Conservation (phyloP, 2,329 filamentous ascomycete genomes). For the Aureobasidium sp. region DNA sequence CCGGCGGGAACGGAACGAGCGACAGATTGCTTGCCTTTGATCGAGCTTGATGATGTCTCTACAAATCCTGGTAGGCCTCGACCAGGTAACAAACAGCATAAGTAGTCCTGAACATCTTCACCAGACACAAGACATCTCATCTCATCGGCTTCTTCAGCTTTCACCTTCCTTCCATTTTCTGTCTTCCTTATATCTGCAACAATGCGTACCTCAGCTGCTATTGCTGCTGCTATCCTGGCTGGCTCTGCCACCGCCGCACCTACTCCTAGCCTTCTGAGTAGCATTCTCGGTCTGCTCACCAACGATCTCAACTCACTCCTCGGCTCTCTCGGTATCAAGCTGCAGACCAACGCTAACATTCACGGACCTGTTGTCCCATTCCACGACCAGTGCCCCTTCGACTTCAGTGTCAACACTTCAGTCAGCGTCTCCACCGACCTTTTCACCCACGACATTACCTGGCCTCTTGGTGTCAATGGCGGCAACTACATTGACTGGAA, state of each 20-base stretch:
- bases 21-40: neutral
- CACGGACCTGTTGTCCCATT: conserved; percentile 12
- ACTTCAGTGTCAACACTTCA: neutral
- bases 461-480: conserved; percentile 12
- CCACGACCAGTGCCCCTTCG: conserved; percentile 14
- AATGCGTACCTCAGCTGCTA: conserved; percentile 4
- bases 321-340: conserved; percentile 10
- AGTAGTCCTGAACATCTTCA: neutral
- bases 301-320: conserved; percentile 13
- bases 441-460: conserved; percentile 14
- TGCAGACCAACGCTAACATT: conserved; percentile 12
- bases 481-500: conserved; percentile 18
- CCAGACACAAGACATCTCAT: neutral
- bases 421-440: neutral
- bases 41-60: neutral
- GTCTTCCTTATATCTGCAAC: neutral
- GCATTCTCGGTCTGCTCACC: conserved; percentile 6
- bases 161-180: neutral
- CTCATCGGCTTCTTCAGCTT: neutral
- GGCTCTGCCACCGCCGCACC: conserved; percentile 3
- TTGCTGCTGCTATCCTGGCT: conserved; percentile 1
- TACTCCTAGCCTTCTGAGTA: conserved; percentile 6
- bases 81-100: neutral
- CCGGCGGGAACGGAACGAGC: conserved; percentile 1
- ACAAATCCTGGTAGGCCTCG: neutral